Evolutionary conservation across 2,329 filamentous ascomycete species (phyloP).

Genomic region (Aspergillus arachidicola): DNA sequence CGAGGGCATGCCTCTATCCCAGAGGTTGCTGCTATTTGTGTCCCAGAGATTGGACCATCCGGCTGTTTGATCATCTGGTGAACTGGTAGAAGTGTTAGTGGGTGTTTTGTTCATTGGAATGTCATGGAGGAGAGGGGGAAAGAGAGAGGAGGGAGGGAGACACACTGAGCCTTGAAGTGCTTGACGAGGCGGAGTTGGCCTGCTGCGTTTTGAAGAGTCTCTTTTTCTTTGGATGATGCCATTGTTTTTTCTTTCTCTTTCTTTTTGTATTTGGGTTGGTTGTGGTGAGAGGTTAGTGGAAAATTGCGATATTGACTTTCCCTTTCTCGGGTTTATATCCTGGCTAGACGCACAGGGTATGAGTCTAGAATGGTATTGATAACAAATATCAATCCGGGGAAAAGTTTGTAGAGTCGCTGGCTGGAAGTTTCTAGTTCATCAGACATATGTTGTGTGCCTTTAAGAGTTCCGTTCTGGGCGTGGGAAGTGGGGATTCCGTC

Average conservation of each 20-base stretch:
- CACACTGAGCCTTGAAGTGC: conserved; percentile 3
- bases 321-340: background rate
- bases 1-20: conserved; percentile 32
- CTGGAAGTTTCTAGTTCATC: background rate
- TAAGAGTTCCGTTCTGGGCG: background rate
- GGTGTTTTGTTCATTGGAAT: background rate
- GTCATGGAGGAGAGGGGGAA: background rate
- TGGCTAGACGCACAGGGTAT: background rate
- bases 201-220: background rate
- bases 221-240: background rate
- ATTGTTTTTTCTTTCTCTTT: background rate
- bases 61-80: conserved; percentile 1
- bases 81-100: background rate
- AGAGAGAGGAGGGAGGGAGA: background rate
- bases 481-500: background rate
- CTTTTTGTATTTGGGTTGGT: background rate
- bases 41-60: conserved; percentile 27
- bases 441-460: background rate
- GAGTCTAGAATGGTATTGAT: background rate
- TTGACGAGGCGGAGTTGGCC: conserved; percentile 5
- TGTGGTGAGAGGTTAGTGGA: background rate
- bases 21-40: conserved; percentile 24
- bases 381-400: background rate
- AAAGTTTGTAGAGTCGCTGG: background rate
- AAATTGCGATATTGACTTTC: background rate